phyloP scores from a whole-genome alignment of 805 yeast genomes.

The Ogataea chonburiensis region DNA sequence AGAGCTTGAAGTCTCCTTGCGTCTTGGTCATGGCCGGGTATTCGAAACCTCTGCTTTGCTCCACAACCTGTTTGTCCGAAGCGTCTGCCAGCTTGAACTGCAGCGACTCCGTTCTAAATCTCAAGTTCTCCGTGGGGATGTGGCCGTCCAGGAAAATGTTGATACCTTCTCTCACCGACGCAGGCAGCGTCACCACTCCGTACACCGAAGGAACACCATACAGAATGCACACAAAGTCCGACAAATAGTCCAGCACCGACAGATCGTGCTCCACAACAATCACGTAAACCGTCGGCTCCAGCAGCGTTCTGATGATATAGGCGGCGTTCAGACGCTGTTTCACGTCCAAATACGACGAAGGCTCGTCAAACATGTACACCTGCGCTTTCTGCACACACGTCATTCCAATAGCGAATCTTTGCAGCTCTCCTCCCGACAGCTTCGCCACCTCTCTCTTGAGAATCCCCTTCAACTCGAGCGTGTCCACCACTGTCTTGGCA shows the following conservation, averaged over 20 bases:
- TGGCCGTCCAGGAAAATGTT: slow-evolving; percentile 98
- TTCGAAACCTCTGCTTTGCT: slow-evolving; percentile 71
- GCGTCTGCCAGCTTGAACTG: slow-evolving; percentile 94
- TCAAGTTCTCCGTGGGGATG: slow-evolving; percentile 93
- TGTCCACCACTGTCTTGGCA: slow-evolving; percentile 62
- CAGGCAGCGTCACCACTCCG: slow-evolving; percentile 96
- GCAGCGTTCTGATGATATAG: slow-evolving; percentile 81
- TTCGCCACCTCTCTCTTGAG: slow-evolving; percentile 84
- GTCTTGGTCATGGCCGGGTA: slow-evolving; percentile 87
- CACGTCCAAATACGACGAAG: slow-evolving; percentile 96
- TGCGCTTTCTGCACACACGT: slow-evolving; percentile 93
- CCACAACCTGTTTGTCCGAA: slow-evolving; percentile 68
- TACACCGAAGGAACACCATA: slow-evolving; percentile 98
- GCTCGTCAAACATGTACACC: slow-evolving; percentile 99
- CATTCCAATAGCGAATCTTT: slow-evolving; percentile 97
- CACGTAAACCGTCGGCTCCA: slow-evolving; percentile 75
- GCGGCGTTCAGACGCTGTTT: slow-evolving; percentile 99
- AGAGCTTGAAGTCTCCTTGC: slow-evolving; percentile 91
- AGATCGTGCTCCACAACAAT: slow-evolving; percentile 99
- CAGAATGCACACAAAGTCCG: slow-evolving; percentile 93
- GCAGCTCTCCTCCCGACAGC: slow-evolving; percentile 97
- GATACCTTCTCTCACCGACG: slow-evolving; percentile 98
- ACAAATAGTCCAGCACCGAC: slow-evolving; percentile 93
- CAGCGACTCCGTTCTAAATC: slow-evolving; percentile 93
- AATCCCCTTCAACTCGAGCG: slow-evolving; percentile 73